These are phyloP conservation scores for Rhizopogon roseolus DNA, from an alignment of 768 basidiomycete genomes.

Conservation along the genomic window DNA sequence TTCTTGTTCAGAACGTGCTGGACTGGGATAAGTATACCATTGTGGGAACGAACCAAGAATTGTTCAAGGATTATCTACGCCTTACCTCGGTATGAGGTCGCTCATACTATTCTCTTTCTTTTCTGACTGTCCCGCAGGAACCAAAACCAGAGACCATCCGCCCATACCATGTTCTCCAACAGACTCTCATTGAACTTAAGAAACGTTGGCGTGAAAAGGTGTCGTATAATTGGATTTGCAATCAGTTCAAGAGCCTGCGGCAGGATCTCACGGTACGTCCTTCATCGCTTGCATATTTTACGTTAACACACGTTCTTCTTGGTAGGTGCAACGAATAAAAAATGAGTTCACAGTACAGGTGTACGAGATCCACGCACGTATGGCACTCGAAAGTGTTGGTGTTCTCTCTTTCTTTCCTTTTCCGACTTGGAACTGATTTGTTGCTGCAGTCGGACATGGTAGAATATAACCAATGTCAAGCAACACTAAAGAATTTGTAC, in stretches of 20 bases:
- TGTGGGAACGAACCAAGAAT: constrained; percentile 81
- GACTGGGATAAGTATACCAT: constrained; percentile 97
- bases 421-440: constrained; percentile 14
- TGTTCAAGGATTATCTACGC: constrained; percentile 96
- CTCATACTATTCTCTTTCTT: neutral
- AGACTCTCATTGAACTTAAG: constrained; percentile 85
- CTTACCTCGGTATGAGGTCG: constrained; percentile 69
- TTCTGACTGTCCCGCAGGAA: constrained; percentile 53
- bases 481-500: constrained; percentile 83
- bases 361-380: constrained; percentile 97
- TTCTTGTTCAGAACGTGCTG: constrained; percentile 71
- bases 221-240: constrained; percentile 88
- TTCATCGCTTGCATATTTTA: constrained; percentile 8
- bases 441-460: constrained; percentile 83
- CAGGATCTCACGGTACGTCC: constrained; percentile 92
- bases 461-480: constrained; percentile 98
- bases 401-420: neutral
- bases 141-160: constrained; percentile 93
- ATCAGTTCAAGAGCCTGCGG: constrained; percentile 95
- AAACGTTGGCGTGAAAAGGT: constrained; percentile 77
- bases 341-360: constrained; percentile 97
- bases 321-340: constrained; percentile 95
- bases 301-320: constrained; percentile 5
- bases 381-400: constrained; percentile 88
- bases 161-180: constrained; percentile 77